These are phyloP conservation scores for Pneumocystis canis DNA, from an alignment of 1,139 yeast genomes.

Conservation along the genomic window DNA sequence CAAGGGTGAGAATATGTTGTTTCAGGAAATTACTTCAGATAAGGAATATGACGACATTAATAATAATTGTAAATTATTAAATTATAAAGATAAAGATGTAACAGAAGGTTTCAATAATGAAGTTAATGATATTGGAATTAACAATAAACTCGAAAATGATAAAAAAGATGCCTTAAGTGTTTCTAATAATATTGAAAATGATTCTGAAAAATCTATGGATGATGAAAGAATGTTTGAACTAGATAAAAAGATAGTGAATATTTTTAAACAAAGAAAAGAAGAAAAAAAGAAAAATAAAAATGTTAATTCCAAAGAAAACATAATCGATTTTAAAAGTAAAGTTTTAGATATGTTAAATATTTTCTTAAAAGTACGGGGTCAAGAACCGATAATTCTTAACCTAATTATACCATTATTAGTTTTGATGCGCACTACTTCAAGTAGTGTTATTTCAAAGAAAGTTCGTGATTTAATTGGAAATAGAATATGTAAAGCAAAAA, in stretches of 20 bases:
- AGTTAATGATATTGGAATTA: slow-evolving; percentile 24
- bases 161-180: too few relatives aligned
- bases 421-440: slow-evolving; percentile 52
- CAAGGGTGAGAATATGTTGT: slow-evolving; percentile 60
- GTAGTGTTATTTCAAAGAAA: slow-evolving; percentile 54
- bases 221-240: slow-evolving; percentile 96
- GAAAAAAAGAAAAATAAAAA: slow-evolving; percentile 15
- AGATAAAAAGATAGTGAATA: slow-evolving; percentile 69
- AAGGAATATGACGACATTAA: slow-evolving; percentile 21
- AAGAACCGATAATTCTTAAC: slow-evolving; percentile 30
- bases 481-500: slow-evolving; percentile 43
- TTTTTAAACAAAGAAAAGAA: slow-evolving; percentile 51
- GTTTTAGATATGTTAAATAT: slow-evolving; percentile 61
- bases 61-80: slow-evolving; percentile 16
- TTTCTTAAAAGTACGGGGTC: slow-evolving; percentile 37
- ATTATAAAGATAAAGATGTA: slow-evolving; percentile 7
- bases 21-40: slow-evolving; percentile 24
- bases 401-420: slow-evolving; percentile 46
- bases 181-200: not conserved
- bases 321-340: slow-evolving; percentile 64
- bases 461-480: slow-evolving; percentile 57
- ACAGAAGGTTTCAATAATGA: slow-evolving; percentile 7
- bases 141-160: slow-evolving; percentile 26
- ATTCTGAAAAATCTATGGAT: slow-evolving; percentile 66
- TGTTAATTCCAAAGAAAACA: slow-evolving; percentile 38